These are phyloP conservation scores for Umbelopsis vinacea DNA, from an alignment of 192 early-diverging fungal species.

Conservation along the genomic window DNA sequence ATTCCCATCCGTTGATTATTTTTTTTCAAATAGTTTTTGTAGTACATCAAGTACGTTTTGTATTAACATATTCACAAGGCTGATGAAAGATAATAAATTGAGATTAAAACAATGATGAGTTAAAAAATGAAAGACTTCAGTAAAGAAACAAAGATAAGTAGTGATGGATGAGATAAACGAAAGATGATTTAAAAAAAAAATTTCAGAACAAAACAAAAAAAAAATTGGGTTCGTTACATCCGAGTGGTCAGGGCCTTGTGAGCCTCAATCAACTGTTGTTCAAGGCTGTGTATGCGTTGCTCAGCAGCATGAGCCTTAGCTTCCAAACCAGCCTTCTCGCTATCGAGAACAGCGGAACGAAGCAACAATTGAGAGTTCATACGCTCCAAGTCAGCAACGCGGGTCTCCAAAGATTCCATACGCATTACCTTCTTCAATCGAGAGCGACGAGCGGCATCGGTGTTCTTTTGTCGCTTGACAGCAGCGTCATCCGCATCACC, in stretches of 20 bases:
- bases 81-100: too few species aligned
- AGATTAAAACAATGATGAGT: too few species aligned
- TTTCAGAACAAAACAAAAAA: constrained; percentile 53
- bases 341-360: constrained; percentile 54
- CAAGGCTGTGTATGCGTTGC: constrained; percentile 52
- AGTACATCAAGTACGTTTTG: too few species aligned
- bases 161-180: not conserved
- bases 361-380: constrained; percentile 66
- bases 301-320: constrained; percentile 50
- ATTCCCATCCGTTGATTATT: too few species aligned
- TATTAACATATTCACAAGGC: too few species aligned
- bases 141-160: not conserved
- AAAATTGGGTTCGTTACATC: constrained; percentile 43
- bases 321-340: constrained; percentile 50
- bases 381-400: constrained; percentile 78
- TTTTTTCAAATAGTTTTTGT: too few species aligned
- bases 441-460: constrained; percentile 92
- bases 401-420: constrained; percentile 82
- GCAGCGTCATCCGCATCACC: constrained; percentile 50
- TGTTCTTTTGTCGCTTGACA: constrained; percentile 77
- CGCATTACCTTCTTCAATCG: constrained; percentile 83
- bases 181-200: not conserved
- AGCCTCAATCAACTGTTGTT: constrained; percentile 56
- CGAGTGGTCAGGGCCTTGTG: constrained; percentile 50
- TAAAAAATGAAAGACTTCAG: too few species aligned